phyloP scores from a whole-genome alignment of 495 filamentous ascomycete species.

The Niebla homalea region DNA sequence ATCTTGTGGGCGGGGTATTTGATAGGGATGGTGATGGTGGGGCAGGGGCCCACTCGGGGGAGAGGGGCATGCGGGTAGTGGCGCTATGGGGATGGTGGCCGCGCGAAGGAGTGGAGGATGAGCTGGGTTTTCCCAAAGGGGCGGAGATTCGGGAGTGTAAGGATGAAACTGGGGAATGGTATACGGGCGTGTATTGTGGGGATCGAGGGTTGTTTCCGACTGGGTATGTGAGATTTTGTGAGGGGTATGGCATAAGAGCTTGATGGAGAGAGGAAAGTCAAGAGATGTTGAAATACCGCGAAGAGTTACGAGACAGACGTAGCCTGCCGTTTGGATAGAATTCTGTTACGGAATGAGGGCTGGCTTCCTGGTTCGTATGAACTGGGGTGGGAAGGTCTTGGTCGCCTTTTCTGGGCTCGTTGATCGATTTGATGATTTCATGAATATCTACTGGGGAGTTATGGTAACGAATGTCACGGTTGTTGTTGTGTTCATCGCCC shows the following conservation, averaged over 20 bases:
- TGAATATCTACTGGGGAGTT: neutral
- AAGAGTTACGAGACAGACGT: no score
- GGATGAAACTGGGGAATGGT: slow-evolving; percentile 82
- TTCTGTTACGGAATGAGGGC: no score
- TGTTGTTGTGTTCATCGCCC: neutral
- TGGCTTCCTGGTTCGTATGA: no score
- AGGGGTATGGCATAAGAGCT: slow-evolving; percentile 10
- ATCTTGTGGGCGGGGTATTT: slow-evolving; percentile 60
- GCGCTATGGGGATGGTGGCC: slow-evolving; percentile 68
- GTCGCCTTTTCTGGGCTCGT: no score
- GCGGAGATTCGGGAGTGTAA: slow-evolving; percentile 70
- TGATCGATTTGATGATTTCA: no score
- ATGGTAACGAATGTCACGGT: neutral
- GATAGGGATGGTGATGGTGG: slow-evolving; percentile 34
- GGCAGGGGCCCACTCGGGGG: slow-evolving; percentile 19
- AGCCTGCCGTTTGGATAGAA: no score
- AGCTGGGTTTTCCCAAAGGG: slow-evolving; percentile 68
- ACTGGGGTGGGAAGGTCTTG: no score
- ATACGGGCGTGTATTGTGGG: slow-evolving; percentile 66
- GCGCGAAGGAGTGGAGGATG: slow-evolving; percentile 46
- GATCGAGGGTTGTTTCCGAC: slow-evolving; percentile 62
- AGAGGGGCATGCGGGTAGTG: slow-evolving; percentile 46
- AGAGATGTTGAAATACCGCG: no score
- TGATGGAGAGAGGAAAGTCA: no score
- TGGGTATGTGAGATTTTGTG: slow-evolving; percentile 45